Evolutionary conservation across 73 alveolate species (phyloP), one percentile per base, ranked within the genome.

Genomic region (Stentor roeselii): DNA sequence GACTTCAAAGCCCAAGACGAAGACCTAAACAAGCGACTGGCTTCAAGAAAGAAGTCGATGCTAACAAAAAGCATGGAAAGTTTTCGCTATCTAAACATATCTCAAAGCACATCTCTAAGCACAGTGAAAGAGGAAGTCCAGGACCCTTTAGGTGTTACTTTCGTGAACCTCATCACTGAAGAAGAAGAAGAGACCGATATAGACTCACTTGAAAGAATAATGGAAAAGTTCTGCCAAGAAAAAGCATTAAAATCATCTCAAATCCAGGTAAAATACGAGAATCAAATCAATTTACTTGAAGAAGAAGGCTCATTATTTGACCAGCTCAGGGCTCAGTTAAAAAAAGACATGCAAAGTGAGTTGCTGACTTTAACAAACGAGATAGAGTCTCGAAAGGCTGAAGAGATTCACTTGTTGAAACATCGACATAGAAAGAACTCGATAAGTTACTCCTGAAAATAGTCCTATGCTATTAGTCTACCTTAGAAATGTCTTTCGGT

Each of bases 401-500:
- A 50, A 50, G 67, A 50, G 67, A 50, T 50, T 50, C 6, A 21
- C 21, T 11, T 6, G 67, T 50, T 50, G 67, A 50, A 50, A 21
- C 30, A 11, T 50, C 30, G 67, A 11, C 67, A 50, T 50, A 50
- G 21, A 21, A 50, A 21, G 21, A 50, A 50, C 21, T 50, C 67
- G 6, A 50, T 50, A 6, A 50, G 67, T 21, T 50, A 11, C 21
- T 50, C 67, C 21, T 50, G 67, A 50, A n/a, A n/a, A n/a, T n/a
- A n/a, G n/a, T n/a, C n/a, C n/a, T n/a, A n/a, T n/a, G n/a, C n/a
- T n/a, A n/a, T n/a, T n/a, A n/a, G 86, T 90, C 95, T 60, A 92
- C 95, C 89, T 88, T 90, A 60, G 91, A 75, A 85, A 90, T 88
- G 90, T 92, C 91, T 76, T 86, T 83, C 30, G 95, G 78, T 75